These are phyloP conservation scores for Micractinium sp. DNA, from an alignment of 139 green algal species.

Conservation along the genomic window DNA sequence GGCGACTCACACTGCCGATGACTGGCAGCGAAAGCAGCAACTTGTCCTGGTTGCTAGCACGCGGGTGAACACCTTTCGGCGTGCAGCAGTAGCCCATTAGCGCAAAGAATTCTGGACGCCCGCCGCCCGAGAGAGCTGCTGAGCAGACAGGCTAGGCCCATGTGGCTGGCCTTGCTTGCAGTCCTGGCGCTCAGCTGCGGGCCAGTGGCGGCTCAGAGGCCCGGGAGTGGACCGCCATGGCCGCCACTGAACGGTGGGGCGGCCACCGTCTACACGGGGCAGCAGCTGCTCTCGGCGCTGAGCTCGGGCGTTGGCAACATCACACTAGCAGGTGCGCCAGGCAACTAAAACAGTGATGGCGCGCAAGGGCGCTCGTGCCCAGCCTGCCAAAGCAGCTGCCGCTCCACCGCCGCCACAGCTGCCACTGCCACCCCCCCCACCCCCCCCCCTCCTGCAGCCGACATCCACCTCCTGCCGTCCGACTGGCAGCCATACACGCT, in stretches of 20 bases:
- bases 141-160: background rate
- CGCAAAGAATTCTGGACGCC: no score
- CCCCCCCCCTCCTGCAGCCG: background rate
- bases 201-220: background rate
- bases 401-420: no score
- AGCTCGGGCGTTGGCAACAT: background rate
- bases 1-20: no score
- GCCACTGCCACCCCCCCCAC: background rate
- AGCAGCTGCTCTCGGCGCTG: background rate
- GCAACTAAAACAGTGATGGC: no score
- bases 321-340: background rate
- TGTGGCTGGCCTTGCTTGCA: background rate
- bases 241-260: background rate
- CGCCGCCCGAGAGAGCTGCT: no score
- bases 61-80: no score
- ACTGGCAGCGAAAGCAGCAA: no score
- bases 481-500: background rate
- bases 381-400: background rate
- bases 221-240: background rate
- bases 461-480: slow-evolving; percentile 1
- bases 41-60: no score
- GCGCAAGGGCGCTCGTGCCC: no score
- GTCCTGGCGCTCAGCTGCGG: background rate
- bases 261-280: background rate
- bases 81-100: no score